Evolutionary conservation across 2,329 filamentous ascomycete genomes (phyloP).

Genomic region (Alternaria brassicae): DNA sequence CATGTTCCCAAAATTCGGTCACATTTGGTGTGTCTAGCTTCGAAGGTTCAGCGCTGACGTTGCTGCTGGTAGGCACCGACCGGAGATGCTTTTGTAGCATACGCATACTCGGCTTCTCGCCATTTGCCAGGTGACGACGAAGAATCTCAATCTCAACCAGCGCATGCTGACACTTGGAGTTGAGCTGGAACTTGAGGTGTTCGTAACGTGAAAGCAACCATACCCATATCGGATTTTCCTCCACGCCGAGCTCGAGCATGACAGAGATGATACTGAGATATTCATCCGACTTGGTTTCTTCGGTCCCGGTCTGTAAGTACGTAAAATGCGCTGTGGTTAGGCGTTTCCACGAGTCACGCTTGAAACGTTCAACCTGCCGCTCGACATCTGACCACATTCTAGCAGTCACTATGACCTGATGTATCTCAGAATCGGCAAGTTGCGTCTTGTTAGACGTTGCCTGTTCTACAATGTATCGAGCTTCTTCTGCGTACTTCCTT

Average conservation of each 20-base stretch:
- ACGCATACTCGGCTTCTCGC: slow-evolving; percentile 73
- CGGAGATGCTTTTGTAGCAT: slow-evolving; percentile 78
- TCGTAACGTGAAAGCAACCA: slow-evolving; percentile 93
- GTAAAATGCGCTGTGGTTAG: slow-evolving; percentile 71
- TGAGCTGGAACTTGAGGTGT: slow-evolving; percentile 85
- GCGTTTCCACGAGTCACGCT: slow-evolving; percentile 85
- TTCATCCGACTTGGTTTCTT: slow-evolving; percentile 70
- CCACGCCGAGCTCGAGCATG: slow-evolving; percentile 89
- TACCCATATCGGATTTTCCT: slow-evolving; percentile 95
- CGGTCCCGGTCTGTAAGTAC: slow-evolving; percentile 56
- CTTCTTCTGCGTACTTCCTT: slow-evolving; percentile 80
- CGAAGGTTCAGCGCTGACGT: slow-evolving; percentile 60
- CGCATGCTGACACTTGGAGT: slow-evolving; percentile 79
- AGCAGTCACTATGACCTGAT: slow-evolving; percentile 85
- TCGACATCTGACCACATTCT: slow-evolving; percentile 96
- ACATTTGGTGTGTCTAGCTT: slow-evolving; percentile 81
- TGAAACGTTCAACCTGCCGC: slow-evolving; percentile 84
- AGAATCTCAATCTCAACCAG: slow-evolving; percentile 92
- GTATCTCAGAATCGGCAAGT: slow-evolving; percentile 79
- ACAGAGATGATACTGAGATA: slow-evolving; percentile 91
- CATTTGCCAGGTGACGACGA: slow-evolving; percentile 77
- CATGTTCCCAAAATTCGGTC: slow-evolving; percentile 91
- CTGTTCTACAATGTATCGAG: slow-evolving; percentile 68
- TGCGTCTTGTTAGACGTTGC: slow-evolving; percentile 59
- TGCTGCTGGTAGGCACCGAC: slow-evolving; percentile 70